Evolutionary conservation across 2,329 filamentous ascomycete genomes (phyloP).

Genomic region (Aspergillus transmontanensis): DNA sequence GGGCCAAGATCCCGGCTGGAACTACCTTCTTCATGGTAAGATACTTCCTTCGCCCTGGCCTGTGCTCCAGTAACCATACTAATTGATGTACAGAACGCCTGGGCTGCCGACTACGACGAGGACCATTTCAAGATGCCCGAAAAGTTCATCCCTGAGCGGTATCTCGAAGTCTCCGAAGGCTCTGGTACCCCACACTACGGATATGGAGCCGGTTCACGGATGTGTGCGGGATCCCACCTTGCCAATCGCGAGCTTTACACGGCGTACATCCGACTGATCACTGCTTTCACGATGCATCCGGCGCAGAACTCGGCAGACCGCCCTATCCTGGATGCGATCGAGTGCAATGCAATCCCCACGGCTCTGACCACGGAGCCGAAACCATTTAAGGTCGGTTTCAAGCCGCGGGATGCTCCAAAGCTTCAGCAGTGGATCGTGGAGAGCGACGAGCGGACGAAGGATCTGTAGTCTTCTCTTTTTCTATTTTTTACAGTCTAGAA

Average conservation of each 20-base stretch:
- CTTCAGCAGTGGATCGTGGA: conserved; percentile 57
- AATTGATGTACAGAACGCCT: conserved; percentile 60
- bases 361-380: conserved; percentile 64
- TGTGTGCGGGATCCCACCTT: conserved; percentile 66
- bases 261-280: conserved; percentile 61
- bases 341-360: conserved; percentile 60
- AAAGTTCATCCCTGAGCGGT: conserved; percentile 71
- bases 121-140: conserved; percentile 66
- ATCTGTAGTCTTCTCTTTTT: conserved; percentile 36
- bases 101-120: conserved; percentile 72
- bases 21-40: conserved; percentile 77
- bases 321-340: conserved; percentile 59
- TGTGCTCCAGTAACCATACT: not conserved
- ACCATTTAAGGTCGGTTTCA: conserved; percentile 62
- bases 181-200: conserved; percentile 63
- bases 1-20: conserved; percentile 68
- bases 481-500: not conserved
- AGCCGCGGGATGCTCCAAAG: conserved; percentile 48
- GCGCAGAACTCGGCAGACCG: conserved; percentile 50
- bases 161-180: conserved; percentile 56
- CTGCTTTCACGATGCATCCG: conserved; percentile 58
- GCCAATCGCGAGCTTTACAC: conserved; percentile 66
- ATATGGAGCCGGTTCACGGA: conserved; percentile 64
- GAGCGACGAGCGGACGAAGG: conserved; percentile 56
- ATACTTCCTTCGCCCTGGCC: not conserved